Conservation (phyloP, 345 rosid species). For the Eucalyptus curtisii region DNA sequence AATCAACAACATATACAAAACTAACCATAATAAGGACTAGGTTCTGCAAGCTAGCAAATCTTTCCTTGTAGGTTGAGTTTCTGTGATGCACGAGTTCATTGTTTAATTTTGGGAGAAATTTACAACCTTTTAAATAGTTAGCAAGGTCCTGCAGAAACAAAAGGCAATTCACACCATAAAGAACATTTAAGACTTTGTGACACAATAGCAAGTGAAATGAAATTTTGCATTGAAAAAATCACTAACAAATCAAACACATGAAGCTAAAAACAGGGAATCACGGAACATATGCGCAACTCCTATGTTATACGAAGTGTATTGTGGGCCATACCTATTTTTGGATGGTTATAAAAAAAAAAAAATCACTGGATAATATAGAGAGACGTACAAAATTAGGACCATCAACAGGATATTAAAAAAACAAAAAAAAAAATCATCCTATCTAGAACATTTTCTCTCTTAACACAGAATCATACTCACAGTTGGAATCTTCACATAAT, state of each 20-base stretch:
- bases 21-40: slow-evolving; percentile 74
- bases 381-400: not conserved
- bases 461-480: slow-evolving; percentile 16
- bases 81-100: slow-evolving; percentile 32
- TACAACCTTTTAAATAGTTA: slow-evolving; percentile 52
- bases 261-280: not conserved
- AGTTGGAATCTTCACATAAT: slow-evolving; percentile 69
- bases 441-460: too few relatives aligned
- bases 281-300: not conserved
- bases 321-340: not conserved
- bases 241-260: not conserved
- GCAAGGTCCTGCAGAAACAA: slow-evolving; percentile 12
- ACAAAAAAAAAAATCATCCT: not conserved
- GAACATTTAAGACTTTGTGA: not conserved
- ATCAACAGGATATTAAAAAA: not conserved
- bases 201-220: not conserved
- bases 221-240: not conserved
- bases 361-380: not conserved
- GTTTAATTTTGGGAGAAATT: slow-evolving; percentile 70
- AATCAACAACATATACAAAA: not conserved
- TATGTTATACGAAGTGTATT: not conserved
- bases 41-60: slow-evolving; percentile 63
- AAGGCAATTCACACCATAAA: not conserved
- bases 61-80: slow-evolving; percentile 67
- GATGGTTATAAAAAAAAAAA: not conserved